Evolutionary conservation across 768 basidiomycete genomes (phyloP).

Genomic region (Suillus clintonianus): DNA sequence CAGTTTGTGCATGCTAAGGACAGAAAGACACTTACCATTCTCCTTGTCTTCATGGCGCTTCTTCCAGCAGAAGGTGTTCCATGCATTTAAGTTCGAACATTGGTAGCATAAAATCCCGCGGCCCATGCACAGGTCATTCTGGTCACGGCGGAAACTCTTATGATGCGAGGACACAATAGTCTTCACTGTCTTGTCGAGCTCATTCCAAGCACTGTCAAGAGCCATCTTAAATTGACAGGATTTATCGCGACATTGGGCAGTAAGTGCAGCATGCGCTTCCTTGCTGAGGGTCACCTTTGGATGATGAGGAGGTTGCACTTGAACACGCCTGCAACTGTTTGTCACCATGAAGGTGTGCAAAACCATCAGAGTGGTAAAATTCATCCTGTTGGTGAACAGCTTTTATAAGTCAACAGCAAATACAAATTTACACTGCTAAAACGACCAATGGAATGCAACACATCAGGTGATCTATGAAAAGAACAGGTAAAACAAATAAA

Average conservation of each 20-base stretch:
- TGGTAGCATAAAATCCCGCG: not conserved
- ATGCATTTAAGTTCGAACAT: not conserved
- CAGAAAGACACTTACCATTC: not conserved
- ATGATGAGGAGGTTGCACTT: not conserved
- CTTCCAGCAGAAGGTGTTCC: constrained; percentile 13
- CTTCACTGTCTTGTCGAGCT: constrained; percentile 3
- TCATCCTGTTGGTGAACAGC: not conserved
- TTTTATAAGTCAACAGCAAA: not conserved
- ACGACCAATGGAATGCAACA: not conserved
- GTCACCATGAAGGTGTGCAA: not conserved
- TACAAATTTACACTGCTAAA: not conserved
- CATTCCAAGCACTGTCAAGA: constrained; percentile 6
- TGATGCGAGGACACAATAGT: not conserved
- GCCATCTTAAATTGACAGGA: not conserved
- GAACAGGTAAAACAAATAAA: not conserved
- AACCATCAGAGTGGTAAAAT: not conserved
- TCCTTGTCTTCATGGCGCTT: not conserved
- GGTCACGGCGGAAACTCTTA: constrained; percentile 7
- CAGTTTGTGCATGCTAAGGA: not conserved
- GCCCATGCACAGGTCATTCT: constrained; percentile 5
- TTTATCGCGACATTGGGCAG: not conserved
- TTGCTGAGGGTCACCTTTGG: constrained; percentile 4
- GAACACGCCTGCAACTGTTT: not conserved
- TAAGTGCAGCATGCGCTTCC: constrained; percentile 1
- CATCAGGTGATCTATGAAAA: not conserved